Base-by-base conservation (phyloP, 371 early-diverging fungal species). In the Synchytrium microbalum region DNA sequence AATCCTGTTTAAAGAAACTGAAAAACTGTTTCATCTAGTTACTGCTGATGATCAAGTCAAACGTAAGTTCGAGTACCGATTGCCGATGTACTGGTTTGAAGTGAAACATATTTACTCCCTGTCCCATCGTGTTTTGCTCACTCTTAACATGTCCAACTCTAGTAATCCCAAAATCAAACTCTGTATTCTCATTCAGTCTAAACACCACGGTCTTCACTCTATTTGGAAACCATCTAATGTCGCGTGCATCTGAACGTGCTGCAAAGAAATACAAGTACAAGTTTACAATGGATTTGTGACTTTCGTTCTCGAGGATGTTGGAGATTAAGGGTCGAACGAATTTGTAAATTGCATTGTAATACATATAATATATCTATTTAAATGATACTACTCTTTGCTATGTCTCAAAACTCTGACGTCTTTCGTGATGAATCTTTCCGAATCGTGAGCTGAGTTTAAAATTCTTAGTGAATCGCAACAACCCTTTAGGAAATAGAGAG, bases 1-100 rank as follows among this genome's bases (percentile, higher is more conserved):
- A 0, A 93, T 95, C 58, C 75, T 91, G 3, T 79, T 93, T 10
- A 90, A 91, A 68, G 96, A 95, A 65, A 93, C 94, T 0, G 86
- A 91, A 58, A 89, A 90, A 64, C 76, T 86, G 60, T 91, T 96
- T 66, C 79, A 85, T 31, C 74, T 95, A n/a, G 84, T 93, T 19
- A 91, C 92, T 0, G 66, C 68, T 38, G 72, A 83, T 2, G 79
- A 93, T 68, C 64, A 66, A 38, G 58, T 90, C 24, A 84, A 83
- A 69, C 76, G 89, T 88, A 79, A 76, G 77, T 28, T 19, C 19
- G 29, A 51, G 28, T 69, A 31, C n/a, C 25, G 51, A 51, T n/a
- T 13, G 13, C n/a, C 0, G 13, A 61, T 13, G 10, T 55, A 19
- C 25, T 64, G 23, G 16, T 24, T 54, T n/a, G 32, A 10, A 10